Evolutionary conservation across 768 basidiomycete genomes (phyloP).

Genomic region (Paxillus rubicundulus): DNA sequence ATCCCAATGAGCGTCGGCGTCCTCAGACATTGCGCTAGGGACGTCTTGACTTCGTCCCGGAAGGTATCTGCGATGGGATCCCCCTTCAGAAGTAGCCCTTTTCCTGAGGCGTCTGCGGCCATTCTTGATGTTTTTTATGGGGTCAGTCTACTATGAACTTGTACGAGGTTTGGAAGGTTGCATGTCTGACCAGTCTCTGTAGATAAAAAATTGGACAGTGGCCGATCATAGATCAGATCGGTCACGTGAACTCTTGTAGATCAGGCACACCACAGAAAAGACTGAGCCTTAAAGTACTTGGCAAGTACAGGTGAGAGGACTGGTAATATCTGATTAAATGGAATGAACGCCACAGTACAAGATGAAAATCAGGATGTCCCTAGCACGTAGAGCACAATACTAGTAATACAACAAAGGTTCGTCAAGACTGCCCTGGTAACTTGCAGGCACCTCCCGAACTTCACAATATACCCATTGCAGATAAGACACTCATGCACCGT

Average conservation of each 20-base stretch:
- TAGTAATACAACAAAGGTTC: background rate
- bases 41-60: slow-evolving; percentile 61
- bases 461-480: background rate
- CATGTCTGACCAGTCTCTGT: too few species aligned
- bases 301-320: too few species aligned
- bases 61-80: slow-evolving; percentile 73
- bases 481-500: slow-evolving; percentile 10
- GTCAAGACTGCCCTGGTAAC: background rate
- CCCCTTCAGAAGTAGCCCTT: slow-evolving; percentile 77
- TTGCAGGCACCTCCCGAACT: background rate
- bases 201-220: too few species aligned
- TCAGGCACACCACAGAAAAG: too few species aligned
- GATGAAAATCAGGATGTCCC: slow-evolving; percentile 1
- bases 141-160: background rate
- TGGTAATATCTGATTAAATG: background rate
- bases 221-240: too few species aligned
- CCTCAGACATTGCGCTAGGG: slow-evolving; percentile 36
- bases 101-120: slow-evolving; percentile 40
- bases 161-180: background rate
- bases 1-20: slow-evolving; percentile 86
- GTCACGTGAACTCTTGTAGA: too few species aligned
- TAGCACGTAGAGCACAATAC: background rate
- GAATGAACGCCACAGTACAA: background rate
- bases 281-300: too few species aligned
- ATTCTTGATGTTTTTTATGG: slow-evolving; percentile 9